Percentiles rank a stretch among this genome's conserved stretches.
Evolutionary conservation across 1,284 basidiomycete species (phyloP).

Genomic region (Cystobasidiaceae sp.): DNA sequence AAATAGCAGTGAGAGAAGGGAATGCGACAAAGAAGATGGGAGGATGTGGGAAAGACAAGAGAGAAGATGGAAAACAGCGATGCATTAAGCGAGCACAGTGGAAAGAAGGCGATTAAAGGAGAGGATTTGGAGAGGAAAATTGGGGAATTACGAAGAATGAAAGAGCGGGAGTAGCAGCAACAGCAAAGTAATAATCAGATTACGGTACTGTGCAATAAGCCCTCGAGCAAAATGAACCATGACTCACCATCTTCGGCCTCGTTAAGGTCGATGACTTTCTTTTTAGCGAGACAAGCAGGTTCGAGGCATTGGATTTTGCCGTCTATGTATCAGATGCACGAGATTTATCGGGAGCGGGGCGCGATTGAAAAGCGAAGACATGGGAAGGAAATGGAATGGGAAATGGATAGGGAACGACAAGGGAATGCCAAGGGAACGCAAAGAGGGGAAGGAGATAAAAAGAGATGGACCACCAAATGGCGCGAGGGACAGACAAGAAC

Average conservation of each 20-base stretch:
- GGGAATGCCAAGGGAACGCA: neutral
- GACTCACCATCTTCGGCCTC: too few species aligned
- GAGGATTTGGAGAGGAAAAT: too few species aligned
- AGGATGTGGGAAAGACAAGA: too few species aligned
- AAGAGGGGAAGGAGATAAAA: neutral
- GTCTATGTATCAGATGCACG: neutral
- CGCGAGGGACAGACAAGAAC: too few species aligned
- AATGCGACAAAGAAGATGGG: neutral
- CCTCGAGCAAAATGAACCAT: too few species aligned
- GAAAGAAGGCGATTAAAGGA: too few species aligned
- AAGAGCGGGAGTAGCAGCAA: too few species aligned
- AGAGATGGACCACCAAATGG: too few species aligned
- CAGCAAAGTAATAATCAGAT: too few species aligned
- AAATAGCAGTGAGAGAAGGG: neutral
- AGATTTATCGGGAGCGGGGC: neutral
- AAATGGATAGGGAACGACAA: neutral
- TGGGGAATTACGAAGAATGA: too few species aligned
- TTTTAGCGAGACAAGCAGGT: neutral
- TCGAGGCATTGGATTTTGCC: conserved; percentile 3
- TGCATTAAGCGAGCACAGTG: neutral
- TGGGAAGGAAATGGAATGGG: neutral
- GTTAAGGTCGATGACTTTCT: neutral
- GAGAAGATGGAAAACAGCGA: neutral
- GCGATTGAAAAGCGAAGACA: neutral
- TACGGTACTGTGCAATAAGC: too few species aligned